phyloP scores from a whole-genome alignment of 1,139 yeast genomes.

The Hansenula sp. region DNA sequence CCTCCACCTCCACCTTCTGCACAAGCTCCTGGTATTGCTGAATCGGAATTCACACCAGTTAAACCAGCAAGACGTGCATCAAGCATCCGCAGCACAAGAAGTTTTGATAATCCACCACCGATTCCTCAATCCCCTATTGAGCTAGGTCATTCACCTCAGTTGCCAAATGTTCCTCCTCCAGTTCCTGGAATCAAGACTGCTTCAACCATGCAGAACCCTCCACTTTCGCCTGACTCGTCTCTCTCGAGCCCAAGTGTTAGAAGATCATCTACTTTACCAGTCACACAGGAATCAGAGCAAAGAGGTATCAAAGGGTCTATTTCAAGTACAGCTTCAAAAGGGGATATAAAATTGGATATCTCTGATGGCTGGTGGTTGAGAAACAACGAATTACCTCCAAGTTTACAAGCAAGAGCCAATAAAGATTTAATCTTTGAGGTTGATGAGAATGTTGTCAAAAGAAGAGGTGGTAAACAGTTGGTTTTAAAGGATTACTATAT shows the following conservation, averaged over 20 bases:
- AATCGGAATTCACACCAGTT: background rate
- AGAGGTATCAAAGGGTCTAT: constrained; percentile 18
- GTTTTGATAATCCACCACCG: constrained; percentile 3
- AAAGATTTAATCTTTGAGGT: constrained; percentile 57
- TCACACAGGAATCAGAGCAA: constrained; percentile 4
- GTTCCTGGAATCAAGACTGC: constrained; percentile 3
- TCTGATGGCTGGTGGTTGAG: constrained; percentile 61
- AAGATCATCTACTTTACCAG: constrained; percentile 22
- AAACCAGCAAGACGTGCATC: background rate
- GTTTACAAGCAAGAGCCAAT: constrained; percentile 38
- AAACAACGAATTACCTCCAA: constrained; percentile 51
- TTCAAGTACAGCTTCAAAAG: constrained; percentile 11
- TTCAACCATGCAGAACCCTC: background rate
- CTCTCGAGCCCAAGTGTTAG: constrained; percentile 3
- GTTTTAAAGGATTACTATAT: constrained; percentile 66
- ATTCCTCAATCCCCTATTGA: constrained; percentile 12
- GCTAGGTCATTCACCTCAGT: constrained; percentile 8
- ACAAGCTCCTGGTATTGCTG: background rate
- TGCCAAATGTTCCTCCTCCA: constrained; percentile 14
- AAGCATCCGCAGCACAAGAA: background rate
- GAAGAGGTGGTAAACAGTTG: constrained; percentile 52
- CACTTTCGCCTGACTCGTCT: background rate
- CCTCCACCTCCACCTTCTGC: constrained; percentile 6
- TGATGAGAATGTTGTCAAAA: constrained; percentile 51
- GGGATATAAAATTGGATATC: constrained; percentile 17